Evolutionary conservation across 2,329 filamentous ascomycete species (phyloP), one percentile per base, ranked within the genome.

Genomic region (Microthyrium microscopicum): DNA sequence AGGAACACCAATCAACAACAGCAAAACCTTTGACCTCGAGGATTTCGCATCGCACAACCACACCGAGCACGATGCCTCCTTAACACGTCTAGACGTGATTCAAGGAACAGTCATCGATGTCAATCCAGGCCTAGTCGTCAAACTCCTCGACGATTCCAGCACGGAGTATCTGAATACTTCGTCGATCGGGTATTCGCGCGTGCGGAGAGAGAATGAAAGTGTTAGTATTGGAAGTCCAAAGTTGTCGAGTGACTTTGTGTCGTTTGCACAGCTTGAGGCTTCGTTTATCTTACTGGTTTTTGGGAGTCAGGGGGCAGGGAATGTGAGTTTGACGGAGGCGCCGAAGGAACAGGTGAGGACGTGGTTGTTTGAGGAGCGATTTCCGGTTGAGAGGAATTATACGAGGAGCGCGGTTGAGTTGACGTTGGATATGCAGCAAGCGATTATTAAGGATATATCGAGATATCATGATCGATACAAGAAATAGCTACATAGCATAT

Each of bases 31-130:
- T 8, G 31, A 34, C 16, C 31, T 37, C 5, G 35, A 36, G 16
- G 19, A 26, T 4, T 22, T 37, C 6, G 22, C 24, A 18, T 5
- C 20, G 6, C 34, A 33, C 11, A 17, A 29, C 19, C 18, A 19
- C 7, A 37, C 34, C 17, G 35, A 37, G 18, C 35, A 37, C 22
- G 35, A 35, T 22, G 31, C 30, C n/a, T 20, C 16, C 21, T 20
- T 37, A 21, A 28, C 35, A 8, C 22, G 31, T 15, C 19, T 29
- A 16, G 35, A 35, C 20, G 20, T 15, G 9, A 35, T 35, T 9
- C 31, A 35, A 17, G 31, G 35, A 17, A 22, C 15, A 12, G 26
- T 19, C 11, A 21, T 35, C 9, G 20, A 29, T 13, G 18, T 35
- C 7, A n/a, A 30, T 8, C 31, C 31, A 22, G 20, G 17, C 6